Conservation (phyloP, 805 yeast species). For the Kazachstania kunashirensis region DNA sequence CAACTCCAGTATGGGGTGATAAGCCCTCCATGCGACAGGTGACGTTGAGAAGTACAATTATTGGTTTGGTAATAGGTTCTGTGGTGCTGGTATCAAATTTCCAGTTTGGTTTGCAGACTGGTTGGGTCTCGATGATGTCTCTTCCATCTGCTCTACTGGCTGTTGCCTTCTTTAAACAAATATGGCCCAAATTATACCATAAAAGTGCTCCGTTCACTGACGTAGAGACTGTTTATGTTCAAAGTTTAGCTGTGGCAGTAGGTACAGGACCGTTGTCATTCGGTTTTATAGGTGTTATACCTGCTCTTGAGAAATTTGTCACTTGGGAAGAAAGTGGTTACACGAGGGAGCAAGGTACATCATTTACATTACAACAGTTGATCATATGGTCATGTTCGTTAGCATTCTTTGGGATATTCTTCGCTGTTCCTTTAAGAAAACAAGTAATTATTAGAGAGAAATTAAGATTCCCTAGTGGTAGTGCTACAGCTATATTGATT, state of each 20-base stretch:
- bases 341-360: slow-evolving; percentile 23
- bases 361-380: slow-evolving; percentile 42
- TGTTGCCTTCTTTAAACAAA: slow-evolving; percentile 64
- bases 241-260: slow-evolving; percentile 89
- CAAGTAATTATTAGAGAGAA: slow-evolving; percentile 85
- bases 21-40: slow-evolving; percentile 54
- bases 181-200: slow-evolving; percentile 29
- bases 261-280: slow-evolving; percentile 96
- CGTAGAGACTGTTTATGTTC: slow-evolving; percentile 89
- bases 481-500: slow-evolving; percentile 90
- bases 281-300: slow-evolving; percentile 91
- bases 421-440: slow-evolving; percentile 78
- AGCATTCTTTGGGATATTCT: slow-evolving; percentile 91
- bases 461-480: slow-evolving; percentile 87
- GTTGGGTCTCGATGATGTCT: slow-evolving; percentile 99
- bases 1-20: slow-evolving; percentile 37
- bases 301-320: slow-evolving; percentile 86
- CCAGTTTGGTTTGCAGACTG: slow-evolving; percentile 94
- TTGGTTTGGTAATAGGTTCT: slow-evolving; percentile 80
- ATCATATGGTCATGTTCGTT: slow-evolving; percentile 77
- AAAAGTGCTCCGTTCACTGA: slow-evolving; percentile 51
- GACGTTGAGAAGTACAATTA: slow-evolving; percentile 61
- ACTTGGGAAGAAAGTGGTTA: slow-evolving; percentile 67
- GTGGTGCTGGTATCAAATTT: slow-evolving; percentile 80
- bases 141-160: slow-evolving; percentile 87